Evolutionary conservation across 2,329 filamentous ascomycete species (phyloP), one percentile per base, ranked within the genome.

Genomic region (Arthrinium phaeospermum): DNA sequence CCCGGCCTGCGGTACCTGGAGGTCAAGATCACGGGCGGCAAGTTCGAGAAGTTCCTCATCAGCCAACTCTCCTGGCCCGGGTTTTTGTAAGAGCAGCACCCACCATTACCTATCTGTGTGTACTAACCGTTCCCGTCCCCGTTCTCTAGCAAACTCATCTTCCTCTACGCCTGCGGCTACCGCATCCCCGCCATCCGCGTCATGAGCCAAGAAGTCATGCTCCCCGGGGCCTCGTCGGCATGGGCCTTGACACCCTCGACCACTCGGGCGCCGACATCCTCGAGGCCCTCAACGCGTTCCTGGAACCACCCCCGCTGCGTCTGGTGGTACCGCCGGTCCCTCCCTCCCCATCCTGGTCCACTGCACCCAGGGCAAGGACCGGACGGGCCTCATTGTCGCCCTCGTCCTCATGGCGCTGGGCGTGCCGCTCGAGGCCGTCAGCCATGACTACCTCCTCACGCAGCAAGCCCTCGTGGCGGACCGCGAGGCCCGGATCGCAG

Each of bases 351-450:
- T 91, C 0, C 79, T 97, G 10, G 83, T 96, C 2, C 94, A 97
- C 81, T 98, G 95, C 81, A 96, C 94, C 0, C 94, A 97, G 78
- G 95, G 95, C 72, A 98, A 97, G 80, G 95, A 97, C 79, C 89
- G 95, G 2, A 95, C 91, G 1, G 95, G 95, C 0, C 84, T 97
- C 16, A 85, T 93, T 14, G 85, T 94, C 6, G 84, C 92, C 53
- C 84, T 97, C 4, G 81, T 92, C 0, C 83, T 97, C 27, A 85
- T 96, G 77, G 83, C 93, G 14, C 85, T 93, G 4, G 83, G 82
- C 10, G 81, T 93, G 0, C 88, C 90, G 0, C 72, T 85, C 1
- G 79, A 86, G 0, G 92, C 90, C 2, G 91, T 97, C 57, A 85
- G 89, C 71, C 79, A 91, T 74, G 95, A 97, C 82, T 97, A 97